These are phyloP conservation scores for Tetrahymena elliotti DNA, from an alignment of 73 alveolate species.

Conservation along the genomic window DNA sequence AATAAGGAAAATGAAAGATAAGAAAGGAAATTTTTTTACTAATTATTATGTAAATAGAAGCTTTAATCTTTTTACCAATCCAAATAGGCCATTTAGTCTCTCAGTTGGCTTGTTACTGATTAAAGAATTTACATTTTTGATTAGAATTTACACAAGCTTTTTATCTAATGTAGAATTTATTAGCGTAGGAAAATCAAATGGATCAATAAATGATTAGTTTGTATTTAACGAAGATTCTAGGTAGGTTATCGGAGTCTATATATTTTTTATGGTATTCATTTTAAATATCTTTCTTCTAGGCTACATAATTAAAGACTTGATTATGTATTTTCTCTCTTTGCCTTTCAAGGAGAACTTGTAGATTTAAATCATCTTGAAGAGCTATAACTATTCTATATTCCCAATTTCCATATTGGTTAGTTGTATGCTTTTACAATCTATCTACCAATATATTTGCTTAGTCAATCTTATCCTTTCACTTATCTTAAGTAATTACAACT, in stretches of 20 bases:
- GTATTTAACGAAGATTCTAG: background rate
- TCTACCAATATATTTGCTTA: too few species aligned
- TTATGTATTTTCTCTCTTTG: background rate
- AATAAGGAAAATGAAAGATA: background rate
- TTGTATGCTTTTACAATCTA: background rate
- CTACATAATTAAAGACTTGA: background rate
- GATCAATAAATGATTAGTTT: background rate
- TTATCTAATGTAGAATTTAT: background rate
- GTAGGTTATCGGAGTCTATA: background rate
- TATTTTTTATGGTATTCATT: background rate
- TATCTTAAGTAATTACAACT: background rate
- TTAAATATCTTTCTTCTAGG: background rate
- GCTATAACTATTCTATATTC: background rate
- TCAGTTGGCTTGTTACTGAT: background rate
- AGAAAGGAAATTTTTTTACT: background rate
- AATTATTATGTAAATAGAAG: background rate
- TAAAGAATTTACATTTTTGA: background rate
- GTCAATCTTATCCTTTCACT: background rate
- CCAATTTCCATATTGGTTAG: background rate
- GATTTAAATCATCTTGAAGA: background rate
- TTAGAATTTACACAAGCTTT: background rate
- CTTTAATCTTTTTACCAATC: background rate
- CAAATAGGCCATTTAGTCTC: background rate
- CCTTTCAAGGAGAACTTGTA: background rate
- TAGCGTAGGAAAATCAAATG: background rate